Percentiles rank a stretch among this genome's conserved stretches.
phyloP scores from a whole-genome alignment of 2,329 filamentous ascomycete genomes.

The Penicillium sp. region DNA sequence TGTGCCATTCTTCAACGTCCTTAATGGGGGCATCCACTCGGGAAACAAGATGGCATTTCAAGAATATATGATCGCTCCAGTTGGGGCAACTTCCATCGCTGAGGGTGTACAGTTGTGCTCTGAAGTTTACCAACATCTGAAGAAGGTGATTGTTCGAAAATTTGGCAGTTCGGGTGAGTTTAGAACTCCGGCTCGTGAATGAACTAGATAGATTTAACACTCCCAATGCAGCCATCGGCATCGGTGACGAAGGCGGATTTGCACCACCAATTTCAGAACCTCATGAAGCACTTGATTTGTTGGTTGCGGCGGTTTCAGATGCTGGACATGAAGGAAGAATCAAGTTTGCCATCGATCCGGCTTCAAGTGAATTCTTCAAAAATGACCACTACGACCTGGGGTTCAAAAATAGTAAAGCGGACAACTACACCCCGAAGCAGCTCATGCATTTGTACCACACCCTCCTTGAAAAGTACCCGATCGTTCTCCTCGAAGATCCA shows the following conservation, averaged over 20 bases:
- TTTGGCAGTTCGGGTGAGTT: constrained; percentile 30
- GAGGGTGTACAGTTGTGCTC: constrained; percentile 31
- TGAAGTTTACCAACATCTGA: constrained; percentile 38
- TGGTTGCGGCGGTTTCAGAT: constrained; percentile 28
- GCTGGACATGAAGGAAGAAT: constrained; percentile 35
- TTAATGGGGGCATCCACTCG: too few species aligned
- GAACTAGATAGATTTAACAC: not conserved
- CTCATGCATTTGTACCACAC: constrained; percentile 34
- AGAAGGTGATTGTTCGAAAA: constrained; percentile 29
- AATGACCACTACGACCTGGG: constrained; percentile 40
- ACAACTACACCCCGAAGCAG: constrained; percentile 26
- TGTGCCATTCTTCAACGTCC: too few species aligned
- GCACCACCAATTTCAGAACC: constrained; percentile 39
- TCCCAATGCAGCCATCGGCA: constrained; percentile 27
- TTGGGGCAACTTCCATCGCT: constrained; percentile 8
- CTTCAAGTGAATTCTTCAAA: constrained; percentile 43
- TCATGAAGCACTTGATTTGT: constrained; percentile 37
- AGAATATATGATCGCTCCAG: constrained; percentile 21
- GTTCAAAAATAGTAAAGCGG: constrained; percentile 36
- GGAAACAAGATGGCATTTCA: constrained; percentile 50
- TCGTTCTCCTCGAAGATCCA: constrained; percentile 45
- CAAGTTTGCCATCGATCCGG: constrained; percentile 46
- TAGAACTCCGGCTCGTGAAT: not conserved
- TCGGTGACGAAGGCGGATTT: constrained; percentile 43
- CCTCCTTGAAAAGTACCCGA: constrained; percentile 39